A percentile compares a stretch with the other conserved stretches of the same genome.
Conservation (phyloP, 371 early-diverging fungal genomes). For the Mortierella sp. region DNA sequence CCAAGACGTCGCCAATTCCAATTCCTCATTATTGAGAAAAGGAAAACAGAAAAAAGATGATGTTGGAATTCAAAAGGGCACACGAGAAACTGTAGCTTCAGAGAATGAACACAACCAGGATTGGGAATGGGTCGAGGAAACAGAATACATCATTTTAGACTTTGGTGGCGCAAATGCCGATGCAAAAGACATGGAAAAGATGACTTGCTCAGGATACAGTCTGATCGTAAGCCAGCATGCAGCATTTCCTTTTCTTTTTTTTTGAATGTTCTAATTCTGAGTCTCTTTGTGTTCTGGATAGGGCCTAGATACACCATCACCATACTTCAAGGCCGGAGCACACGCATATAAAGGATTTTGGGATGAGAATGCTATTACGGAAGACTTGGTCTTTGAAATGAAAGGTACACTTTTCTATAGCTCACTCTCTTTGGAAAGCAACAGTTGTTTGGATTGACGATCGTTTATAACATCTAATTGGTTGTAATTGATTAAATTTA, state of each 20-base stretch:
- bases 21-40: background rate
- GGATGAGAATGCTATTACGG: slow-evolving; percentile 49
- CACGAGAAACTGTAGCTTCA: background rate
- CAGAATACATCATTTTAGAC: slow-evolving; percentile 47
- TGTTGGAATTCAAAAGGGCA: background rate
- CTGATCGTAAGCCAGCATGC: slow-evolving; percentile 15
- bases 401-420: slow-evolving; percentile 24
- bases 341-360: slow-evolving; percentile 32
- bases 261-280: background rate
- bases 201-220: slow-evolving; percentile 19
- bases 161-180: slow-evolving; percentile 34
- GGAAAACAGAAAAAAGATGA: background rate
- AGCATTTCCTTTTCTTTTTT: background rate
- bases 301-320: slow-evolving; percentile 42
- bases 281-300: background rate
- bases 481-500: background rate
- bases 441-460: background rate
- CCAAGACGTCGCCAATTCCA: slow-evolving; percentile 12
- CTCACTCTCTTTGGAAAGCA: background rate
- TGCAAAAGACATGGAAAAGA: slow-evolving; percentile 26
- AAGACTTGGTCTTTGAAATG: slow-evolving; percentile 50
- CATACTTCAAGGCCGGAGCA: slow-evolving; percentile 37
- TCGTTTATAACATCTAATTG: background rate
- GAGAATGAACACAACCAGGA: slow-evolving; percentile 26
- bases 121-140: slow-evolving; percentile 55